Conservation (phyloP, 768 basidiomycete genomes). For the Mycena floridula region DNA sequence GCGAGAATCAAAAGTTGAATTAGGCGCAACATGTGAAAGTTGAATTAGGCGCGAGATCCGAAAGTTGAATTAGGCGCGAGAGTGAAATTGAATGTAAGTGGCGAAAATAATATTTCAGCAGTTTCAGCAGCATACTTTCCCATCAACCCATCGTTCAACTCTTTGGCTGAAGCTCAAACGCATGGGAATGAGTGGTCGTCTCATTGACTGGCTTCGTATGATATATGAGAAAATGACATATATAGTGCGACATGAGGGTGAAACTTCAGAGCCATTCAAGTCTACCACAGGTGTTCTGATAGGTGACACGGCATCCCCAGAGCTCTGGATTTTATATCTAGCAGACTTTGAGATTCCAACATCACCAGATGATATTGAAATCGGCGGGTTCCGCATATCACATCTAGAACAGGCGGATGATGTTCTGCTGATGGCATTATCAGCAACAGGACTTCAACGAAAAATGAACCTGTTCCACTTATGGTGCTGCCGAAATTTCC, state of each 20-base stretch:
- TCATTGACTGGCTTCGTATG: constrained; percentile 23
- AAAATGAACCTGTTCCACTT: constrained; percentile 9
- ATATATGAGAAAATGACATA: constrained; percentile 17
- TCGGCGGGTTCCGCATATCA: constrained; percentile 8
- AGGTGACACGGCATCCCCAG: constrained; percentile 20
- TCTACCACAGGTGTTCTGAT: constrained; percentile 19
- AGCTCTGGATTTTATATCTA: constrained; percentile 20
- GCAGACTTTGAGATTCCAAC: constrained; percentile 11
- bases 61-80: too few species aligned
- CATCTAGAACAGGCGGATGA: constrained; percentile 22
- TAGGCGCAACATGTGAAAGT: too few species aligned
- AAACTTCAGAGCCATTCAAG: constrained; percentile 10
- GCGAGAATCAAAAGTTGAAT: too few species aligned
- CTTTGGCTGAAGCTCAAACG: constrained; percentile 24
- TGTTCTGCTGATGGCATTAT: constrained; percentile 14
- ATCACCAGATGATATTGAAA: constrained; percentile 9
- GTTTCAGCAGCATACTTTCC: too few species aligned
- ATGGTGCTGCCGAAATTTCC: constrained; percentile 20
- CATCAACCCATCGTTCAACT: constrained; percentile 22
- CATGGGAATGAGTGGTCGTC: constrained; percentile 13
- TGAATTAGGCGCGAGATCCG: too few species aligned
- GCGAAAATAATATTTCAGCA: too few species aligned
- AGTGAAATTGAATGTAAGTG: too few species aligned
- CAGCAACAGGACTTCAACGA: constrained; percentile 9
- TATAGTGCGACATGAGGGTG: constrained; percentile 9